Evolutionary conservation across 169 alveolate genomes (phyloP), one percentile per base, ranked within the genome.

Genomic region (Theileria annulata): DNA sequence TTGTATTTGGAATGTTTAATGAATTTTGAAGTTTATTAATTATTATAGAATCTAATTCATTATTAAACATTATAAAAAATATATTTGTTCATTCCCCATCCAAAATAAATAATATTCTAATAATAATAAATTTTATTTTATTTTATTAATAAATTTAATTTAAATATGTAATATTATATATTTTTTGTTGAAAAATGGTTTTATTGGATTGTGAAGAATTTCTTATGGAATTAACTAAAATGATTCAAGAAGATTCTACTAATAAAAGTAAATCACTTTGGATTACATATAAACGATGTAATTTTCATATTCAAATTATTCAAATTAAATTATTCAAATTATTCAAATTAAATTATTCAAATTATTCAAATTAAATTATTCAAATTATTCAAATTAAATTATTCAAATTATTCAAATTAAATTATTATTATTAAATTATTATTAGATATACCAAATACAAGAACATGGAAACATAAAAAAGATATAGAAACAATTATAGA

Each of bases 271-370:
- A 88, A 47, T 80, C 94, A 30, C 77, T 88, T 42, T 81, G 94
- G 88, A 85, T 88, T 19, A 85, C 91, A n/a, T 86, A 86, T 81
- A 88, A 88, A 77, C 79, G 88, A 33, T 85, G 94, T 88, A 85
- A 75, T 71, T 64, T 76, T 19, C 30, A 3, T 25, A n/a, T n/a
- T n/a, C n/a, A n/a, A n/a, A n/a, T n/a, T n/a, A n/a, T n/a, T 15
- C 27, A 25, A 10, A 10, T 21, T 21, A 23, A 59, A 9, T 15
- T 15, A 31, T 59, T 21, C 69, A 21, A 8, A n/a, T n/a, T n/a
- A n/a, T n/a, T n/a, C n/a, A n/a, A n/a, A n/a, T n/a, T n/a, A n/a
- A n/a, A n/a, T n/a, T n/a, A n/a, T n/a, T n/a, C n/a, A n/a, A n/a
- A n/a, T n/a, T n/a, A n/a, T n/a, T n/a, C n/a, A n/a, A n/a, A n/a